phyloP scores from a whole-genome alignment of 768 basidiomycete species.

The Psilocybe sp. region DNA sequence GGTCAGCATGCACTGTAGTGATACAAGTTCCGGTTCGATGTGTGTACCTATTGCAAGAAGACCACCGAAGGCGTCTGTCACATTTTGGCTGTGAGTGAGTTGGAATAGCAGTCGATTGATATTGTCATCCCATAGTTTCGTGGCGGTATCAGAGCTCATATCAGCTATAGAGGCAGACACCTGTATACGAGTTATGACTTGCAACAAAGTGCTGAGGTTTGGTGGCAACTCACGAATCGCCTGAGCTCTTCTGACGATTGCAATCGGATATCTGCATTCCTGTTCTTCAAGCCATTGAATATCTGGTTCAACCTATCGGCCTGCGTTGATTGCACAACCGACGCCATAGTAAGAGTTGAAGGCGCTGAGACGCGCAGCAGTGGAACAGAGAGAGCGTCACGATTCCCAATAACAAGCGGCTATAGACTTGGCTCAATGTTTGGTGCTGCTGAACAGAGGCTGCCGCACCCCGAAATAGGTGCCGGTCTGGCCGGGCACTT shows the following conservation, averaged over 20 bases:
- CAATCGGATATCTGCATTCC: constrained; percentile 59
- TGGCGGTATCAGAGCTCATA: constrained; percentile 77
- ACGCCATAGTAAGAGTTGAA: constrained; percentile 51
- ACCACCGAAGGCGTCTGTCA: constrained; percentile 80
- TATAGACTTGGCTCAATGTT: too few species aligned
- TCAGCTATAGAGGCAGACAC: constrained; percentile 72
- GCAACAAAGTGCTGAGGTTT: constrained; percentile 7
- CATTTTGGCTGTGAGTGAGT: constrained; percentile 78
- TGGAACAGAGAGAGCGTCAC: background rate
- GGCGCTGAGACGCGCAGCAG: constrained; percentile 6
- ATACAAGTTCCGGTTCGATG: background rate
- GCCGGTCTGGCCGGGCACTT: too few species aligned
- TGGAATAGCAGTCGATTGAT: constrained; percentile 80
- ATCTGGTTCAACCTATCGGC: constrained; percentile 63
- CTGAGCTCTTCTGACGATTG: constrained; percentile 71
- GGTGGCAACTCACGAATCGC: constrained; percentile 56
- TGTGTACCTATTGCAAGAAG: constrained; percentile 79
- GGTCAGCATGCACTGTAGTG: constrained; percentile 5
- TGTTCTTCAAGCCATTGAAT: constrained; percentile 64
- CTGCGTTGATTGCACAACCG: constrained; percentile 53
- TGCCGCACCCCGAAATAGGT: too few species aligned
- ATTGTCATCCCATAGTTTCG: constrained; percentile 83
- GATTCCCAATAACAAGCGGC: too few species aligned
- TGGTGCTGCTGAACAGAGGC: too few species aligned
- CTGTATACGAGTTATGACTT: constrained; percentile 33